Conservation (phyloP, 352 stramenopile genomes). For the Phytophthora syringae region DNA sequence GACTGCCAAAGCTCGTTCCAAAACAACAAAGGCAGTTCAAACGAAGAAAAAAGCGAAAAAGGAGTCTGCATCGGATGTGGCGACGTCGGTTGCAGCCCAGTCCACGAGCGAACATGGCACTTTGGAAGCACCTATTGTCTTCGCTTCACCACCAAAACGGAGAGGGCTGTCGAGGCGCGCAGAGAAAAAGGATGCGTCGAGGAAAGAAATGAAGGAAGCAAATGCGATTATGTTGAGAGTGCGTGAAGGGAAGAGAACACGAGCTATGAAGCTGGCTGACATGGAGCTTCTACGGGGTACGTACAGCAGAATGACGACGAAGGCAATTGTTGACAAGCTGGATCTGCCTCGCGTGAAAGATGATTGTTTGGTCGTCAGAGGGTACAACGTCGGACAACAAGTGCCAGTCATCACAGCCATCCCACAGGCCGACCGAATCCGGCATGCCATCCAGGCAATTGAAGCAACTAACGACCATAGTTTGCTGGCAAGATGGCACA, state of each 20-base stretch:
- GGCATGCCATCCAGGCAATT: background rate
- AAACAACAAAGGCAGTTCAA: too few relatives aligned
- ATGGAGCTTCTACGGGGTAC: slow-evolving; percentile 9
- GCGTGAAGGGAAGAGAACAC: background rate
- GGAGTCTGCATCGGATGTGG: too few relatives aligned
- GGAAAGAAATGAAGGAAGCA: too few relatives aligned
- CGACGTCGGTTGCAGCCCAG: too few relatives aligned
- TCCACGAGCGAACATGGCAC: too few relatives aligned
- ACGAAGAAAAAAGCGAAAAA: too few relatives aligned
- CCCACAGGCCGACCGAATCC: background rate
- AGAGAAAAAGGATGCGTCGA: too few relatives aligned
- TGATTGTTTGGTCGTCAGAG: background rate
- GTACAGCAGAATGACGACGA: background rate
- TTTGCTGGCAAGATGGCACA: slow-evolving; percentile 4
- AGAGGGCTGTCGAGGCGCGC: too few relatives aligned
- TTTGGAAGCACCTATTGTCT: too few relatives aligned
- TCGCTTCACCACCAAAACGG: too few relatives aligned
- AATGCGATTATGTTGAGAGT: too few relatives aligned
- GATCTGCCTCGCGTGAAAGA: background rate
- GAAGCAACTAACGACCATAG: slow-evolving; percentile 1
- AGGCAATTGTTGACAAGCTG: background rate
- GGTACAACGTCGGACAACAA: background rate
- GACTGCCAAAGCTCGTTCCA: too few relatives aligned
- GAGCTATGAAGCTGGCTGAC: slow-evolving; percentile 1
- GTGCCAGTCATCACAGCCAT: slow-evolving; percentile 1